Evolutionary conservation across 2,329 filamentous ascomycete species (phyloP).

Genomic region (Ophiosphaerella korrae): DNA sequence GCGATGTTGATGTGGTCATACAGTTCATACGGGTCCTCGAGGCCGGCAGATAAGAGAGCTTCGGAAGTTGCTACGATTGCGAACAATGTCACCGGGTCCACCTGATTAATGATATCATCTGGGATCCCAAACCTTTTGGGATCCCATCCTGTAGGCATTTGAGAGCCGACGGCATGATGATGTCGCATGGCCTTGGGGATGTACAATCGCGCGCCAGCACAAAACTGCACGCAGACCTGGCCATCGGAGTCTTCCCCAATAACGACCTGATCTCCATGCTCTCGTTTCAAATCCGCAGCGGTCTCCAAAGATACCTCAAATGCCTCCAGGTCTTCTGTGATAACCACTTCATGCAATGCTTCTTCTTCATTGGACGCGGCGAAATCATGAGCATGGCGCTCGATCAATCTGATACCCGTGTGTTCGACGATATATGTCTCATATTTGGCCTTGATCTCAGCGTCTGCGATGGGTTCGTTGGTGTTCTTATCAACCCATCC

Average conservation of each 20-base stretch:
- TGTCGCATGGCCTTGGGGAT: constrained; percentile 97
- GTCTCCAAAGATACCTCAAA: constrained; percentile 98
- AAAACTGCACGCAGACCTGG: constrained; percentile 77
- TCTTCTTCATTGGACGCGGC: constrained; percentile 98
- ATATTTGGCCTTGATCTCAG: constrained; percentile 96
- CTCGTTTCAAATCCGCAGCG: constrained; percentile 93
- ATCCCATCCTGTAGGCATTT: constrained; percentile 96
- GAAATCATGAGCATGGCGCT: constrained; percentile 53
- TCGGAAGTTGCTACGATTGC: constrained; percentile 93
- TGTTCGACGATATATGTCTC: constrained; percentile 97
- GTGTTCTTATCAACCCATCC: constrained; percentile 96
- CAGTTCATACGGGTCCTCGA: constrained; percentile 98
- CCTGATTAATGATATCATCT: constrained; percentile 96
- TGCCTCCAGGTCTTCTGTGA: constrained; percentile 94
- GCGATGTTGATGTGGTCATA: constrained; percentile 99
- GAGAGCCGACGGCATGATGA: constrained; percentile 94
- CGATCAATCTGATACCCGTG: constrained; percentile 91
- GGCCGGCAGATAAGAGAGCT: constrained; percentile 86
- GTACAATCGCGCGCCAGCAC: constrained; percentile 89
- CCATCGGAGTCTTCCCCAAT: constrained; percentile 96
- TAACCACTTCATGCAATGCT: constrained; percentile 87
- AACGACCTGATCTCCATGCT: constrained; percentile 82
- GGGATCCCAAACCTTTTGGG: constrained; percentile 94
- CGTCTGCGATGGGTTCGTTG: constrained; percentile 94
- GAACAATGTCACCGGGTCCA: constrained; percentile 94